Percentiles rank a stretch among this genome's conserved stretches.
phyloP scores from a whole-genome alignment of 2,329 filamentous ascomycete species.

The Diaporthe sp. region DNA sequence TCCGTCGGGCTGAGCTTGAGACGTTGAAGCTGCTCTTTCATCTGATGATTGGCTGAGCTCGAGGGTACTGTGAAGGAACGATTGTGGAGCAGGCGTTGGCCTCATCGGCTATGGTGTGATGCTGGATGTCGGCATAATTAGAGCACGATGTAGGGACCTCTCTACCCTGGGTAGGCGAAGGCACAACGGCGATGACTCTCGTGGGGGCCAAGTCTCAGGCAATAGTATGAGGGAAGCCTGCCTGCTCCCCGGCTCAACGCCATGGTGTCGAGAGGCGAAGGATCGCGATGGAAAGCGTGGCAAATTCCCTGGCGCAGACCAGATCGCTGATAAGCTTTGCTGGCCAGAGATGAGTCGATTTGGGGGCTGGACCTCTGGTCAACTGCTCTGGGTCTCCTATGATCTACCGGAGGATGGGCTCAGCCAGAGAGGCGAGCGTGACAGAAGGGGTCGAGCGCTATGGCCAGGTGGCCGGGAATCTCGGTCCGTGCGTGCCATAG shows the following conservation, averaged over 20 bases:
- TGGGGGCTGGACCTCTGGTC: slow-evolving; percentile 33
- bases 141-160: background rate
- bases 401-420: slow-evolving; percentile 14
- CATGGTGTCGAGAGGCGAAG: slow-evolving; percentile 2
- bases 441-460: background rate
- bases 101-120: slow-evolving; percentile 18
- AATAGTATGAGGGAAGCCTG: slow-evolving; percentile 20
- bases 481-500: background rate
- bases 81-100: slow-evolving; percentile 35
- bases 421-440: background rate
- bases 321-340: slow-evolving; percentile 14
- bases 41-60: slow-evolving; percentile 30
- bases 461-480: background rate
- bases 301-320: slow-evolving; percentile 11
- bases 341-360: slow-evolving; percentile 15
- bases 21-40: slow-evolving; percentile 13
- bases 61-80: slow-evolving; percentile 17
- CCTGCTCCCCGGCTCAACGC: background rate
- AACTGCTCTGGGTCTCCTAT: background rate
- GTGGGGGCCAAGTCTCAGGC: slow-evolving; percentile 32
- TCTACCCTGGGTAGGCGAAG: background rate
- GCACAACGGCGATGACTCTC: background rate
- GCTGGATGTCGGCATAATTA: background rate
- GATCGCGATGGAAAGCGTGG: slow-evolving; percentile 24
- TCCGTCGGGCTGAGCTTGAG: slow-evolving; percentile 37